phyloP scores from a whole-genome alignment of 2,329 filamentous ascomycete species.

The Escovopsis sp. region DNA sequence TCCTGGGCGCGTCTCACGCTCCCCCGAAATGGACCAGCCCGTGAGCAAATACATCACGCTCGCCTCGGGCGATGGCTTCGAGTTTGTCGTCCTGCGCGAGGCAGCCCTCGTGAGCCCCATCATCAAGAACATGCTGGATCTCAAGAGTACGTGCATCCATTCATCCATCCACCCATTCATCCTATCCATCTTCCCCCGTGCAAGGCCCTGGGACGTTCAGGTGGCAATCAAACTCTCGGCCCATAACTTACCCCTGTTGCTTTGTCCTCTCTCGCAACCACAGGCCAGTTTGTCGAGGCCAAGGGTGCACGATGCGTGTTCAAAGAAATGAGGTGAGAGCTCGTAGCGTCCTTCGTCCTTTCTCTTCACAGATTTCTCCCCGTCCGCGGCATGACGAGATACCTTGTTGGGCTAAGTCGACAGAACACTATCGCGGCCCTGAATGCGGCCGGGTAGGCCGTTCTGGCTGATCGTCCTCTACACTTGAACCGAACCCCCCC shows the following conservation, averaged over 20 bases:
- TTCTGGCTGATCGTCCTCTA: slow-evolving; percentile 40
- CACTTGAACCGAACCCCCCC: slow-evolving; percentile 52
- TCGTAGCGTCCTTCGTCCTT: background rate
- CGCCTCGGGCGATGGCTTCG: slow-evolving; percentile 59
- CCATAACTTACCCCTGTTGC: too few species aligned
- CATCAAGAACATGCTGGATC: slow-evolving; percentile 62
- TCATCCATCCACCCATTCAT: too few species aligned
- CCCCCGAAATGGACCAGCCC: slow-evolving; percentile 12
- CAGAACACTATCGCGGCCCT: slow-evolving; percentile 30
- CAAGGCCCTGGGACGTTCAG: too few species aligned
- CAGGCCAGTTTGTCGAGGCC: slow-evolving; percentile 52
- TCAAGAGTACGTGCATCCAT: slow-evolving; percentile 38
- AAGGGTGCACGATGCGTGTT: slow-evolving; percentile 50
- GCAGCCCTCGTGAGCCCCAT: slow-evolving; percentile 55
- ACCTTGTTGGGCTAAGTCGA: slow-evolving; percentile 15
- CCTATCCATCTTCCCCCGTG: background rate
- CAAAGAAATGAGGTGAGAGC: slow-evolving; percentile 60
- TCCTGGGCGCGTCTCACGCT: background rate
- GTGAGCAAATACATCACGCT: slow-evolving; percentile 60
- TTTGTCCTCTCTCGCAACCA: slow-evolving; percentile 9
- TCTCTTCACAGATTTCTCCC: background rate
- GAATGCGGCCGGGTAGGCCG: slow-evolving; percentile 15
- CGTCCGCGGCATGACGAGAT: slow-evolving; percentile 25
- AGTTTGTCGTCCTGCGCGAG: slow-evolving; percentile 60
- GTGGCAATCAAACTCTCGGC: too few species aligned